Conservation (phyloP, 495 filamentous ascomycete species). For the Daldinia caldariorum region DNA sequence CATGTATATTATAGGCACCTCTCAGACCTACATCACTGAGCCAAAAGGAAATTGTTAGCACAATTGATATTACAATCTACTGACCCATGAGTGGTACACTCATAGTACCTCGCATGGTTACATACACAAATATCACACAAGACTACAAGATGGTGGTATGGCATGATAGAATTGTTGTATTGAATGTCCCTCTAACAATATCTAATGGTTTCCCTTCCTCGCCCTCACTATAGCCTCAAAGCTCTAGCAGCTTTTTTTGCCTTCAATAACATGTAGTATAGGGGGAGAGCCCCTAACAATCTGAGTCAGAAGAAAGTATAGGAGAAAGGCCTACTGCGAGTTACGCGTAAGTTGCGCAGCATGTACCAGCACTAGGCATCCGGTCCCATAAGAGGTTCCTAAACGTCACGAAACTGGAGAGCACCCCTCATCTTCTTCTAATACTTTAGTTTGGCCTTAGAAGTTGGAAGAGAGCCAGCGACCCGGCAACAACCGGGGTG, state of each 20-base stretch:
- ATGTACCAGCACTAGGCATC: background rate
- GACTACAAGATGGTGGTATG: too few species aligned
- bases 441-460: constrained; percentile 32
- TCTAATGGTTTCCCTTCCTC: background rate
- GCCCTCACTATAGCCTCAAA: too few species aligned
- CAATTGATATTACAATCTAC: too few species aligned
- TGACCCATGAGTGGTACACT: too few species aligned
- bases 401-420: constrained; percentile 1
- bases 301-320: background rate
- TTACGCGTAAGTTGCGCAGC: background rate
- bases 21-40: too few species aligned
- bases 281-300: background rate
- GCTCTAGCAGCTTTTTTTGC: background rate
- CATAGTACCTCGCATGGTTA: too few species aligned
- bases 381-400: background rate
- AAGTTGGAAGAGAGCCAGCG: constrained; percentile 50
- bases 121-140: too few species aligned
- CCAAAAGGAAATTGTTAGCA: too few species aligned
- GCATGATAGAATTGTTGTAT: background rate
- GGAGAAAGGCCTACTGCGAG: background rate
- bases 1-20: too few species aligned
- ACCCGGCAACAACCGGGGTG: constrained; percentile 56
- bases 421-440: background rate
- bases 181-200: background rate
- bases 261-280: background rate